A percentile compares a stretch with the other conserved stretches of the same genome.
Conservation (phyloP, 768 basidiomycete genomes). For the Mrakia frigida region DNA sequence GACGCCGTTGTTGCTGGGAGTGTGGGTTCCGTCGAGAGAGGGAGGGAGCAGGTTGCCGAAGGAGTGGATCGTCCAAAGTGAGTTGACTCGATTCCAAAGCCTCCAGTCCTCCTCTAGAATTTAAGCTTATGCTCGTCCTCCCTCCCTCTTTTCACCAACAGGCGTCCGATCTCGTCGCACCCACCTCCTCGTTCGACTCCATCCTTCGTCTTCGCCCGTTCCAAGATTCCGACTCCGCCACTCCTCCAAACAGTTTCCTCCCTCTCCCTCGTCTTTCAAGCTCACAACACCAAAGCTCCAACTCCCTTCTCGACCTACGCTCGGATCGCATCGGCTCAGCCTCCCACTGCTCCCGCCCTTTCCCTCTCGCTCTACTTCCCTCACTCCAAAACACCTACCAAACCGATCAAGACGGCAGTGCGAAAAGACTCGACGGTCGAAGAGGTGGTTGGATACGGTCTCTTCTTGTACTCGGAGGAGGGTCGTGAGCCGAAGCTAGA, state of each 20-base stretch:
- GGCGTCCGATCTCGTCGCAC: neutral
- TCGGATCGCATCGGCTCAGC: conserved; percentile 66
- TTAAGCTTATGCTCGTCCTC: too few relatives aligned
- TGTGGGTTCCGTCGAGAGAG: neutral
- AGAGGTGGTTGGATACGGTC: conserved; percentile 86
- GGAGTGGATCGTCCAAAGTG: neutral
- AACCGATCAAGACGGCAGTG: conserved; percentile 67
- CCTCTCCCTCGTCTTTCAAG: conserved; percentile 68
- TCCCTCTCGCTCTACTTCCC: conserved; percentile 80
- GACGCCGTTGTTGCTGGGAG: neutral
- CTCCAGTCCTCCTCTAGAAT: too few relatives aligned
- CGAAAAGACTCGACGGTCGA: conserved; percentile 85
- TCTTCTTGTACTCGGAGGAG: conserved; percentile 82
- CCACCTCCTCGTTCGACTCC: neutral
- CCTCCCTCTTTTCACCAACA: neutral
- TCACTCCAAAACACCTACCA: conserved; percentile 55
- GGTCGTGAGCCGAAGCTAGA: conserved; percentile 71
- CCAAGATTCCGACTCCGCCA: neutral
- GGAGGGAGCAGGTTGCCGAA: neutral
- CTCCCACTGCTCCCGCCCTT: conserved; percentile 52
- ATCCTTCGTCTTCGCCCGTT: conserved; percentile 13
- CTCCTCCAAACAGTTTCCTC: conserved; percentile 50
- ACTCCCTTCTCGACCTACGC: conserved; percentile 91
- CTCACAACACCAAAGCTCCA: conserved; percentile 55
- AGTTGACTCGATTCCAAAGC: too few relatives aligned